These are phyloP conservation scores for Leccinum laetum DNA, from an alignment of 1,284 basidiomycete species.

Conservation along the genomic window DNA sequence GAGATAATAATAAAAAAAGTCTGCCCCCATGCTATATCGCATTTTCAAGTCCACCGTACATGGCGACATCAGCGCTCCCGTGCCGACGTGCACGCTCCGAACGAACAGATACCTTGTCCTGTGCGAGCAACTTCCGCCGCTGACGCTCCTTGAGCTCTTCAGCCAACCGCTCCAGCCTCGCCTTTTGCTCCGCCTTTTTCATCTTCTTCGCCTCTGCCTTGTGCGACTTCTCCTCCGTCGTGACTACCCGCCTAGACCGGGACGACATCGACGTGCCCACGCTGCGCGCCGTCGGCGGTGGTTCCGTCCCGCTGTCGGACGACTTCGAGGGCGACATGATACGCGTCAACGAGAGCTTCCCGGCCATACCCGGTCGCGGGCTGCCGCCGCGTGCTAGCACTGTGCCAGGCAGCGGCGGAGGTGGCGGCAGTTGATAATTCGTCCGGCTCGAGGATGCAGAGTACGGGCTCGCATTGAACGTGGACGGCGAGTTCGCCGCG, in stretches of 20 bases:
- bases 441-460: constrained; percentile 4
- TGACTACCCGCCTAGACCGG: constrained; percentile 19
- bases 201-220: constrained; percentile 46
- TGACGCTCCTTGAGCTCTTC: constrained; percentile 39
- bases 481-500: constrained; percentile 18
- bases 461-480: constrained; percentile 7
- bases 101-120: constrained; percentile 32
- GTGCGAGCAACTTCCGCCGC: constrained; percentile 28
- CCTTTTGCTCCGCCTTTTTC: constrained; percentile 46
- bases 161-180: constrained; percentile 41
- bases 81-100: constrained; percentile 25
- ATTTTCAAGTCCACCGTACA: constrained; percentile 34
- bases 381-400: neutral
- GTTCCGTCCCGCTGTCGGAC: constrained; percentile 9
- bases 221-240: constrained; percentile 34
- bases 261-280: constrained; percentile 8
- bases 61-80: constrained; percentile 29
- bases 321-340: constrained; percentile 24
- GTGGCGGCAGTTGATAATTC: neutral
- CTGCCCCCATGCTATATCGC: constrained; percentile 18
- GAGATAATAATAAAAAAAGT: neutral
- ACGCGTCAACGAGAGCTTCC: constrained; percentile 29
- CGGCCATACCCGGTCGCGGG: constrained; percentile 13
- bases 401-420: neutral
- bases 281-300: constrained; percentile 21